Base-by-base conservation (phyloP, 2,329 filamentous ascomycete species). In the Ceratocystis eucalypticola region DNA sequence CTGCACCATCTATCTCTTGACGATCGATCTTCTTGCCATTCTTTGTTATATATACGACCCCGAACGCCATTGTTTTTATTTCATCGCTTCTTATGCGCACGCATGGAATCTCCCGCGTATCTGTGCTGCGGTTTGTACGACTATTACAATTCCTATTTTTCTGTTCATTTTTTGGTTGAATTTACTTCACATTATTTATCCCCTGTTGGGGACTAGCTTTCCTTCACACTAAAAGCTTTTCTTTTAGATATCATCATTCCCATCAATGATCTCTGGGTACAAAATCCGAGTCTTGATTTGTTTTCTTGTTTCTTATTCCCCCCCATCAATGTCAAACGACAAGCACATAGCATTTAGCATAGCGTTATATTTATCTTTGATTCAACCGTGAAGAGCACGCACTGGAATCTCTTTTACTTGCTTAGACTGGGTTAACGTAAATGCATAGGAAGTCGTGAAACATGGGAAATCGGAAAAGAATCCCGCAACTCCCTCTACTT, bases 141-240 rank as follows among this genome's bases (percentile, higher is more conserved):
- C 41, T 65, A 61, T 6, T 41, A 62, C n/a, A 33, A 33, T 64
- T 67, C 64, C 48, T 50, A 66, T 61, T 63, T 50, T 61, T 15
- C 15, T 65, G 20, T 69, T 69, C 59, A 68, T 25, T 65, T 66
- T 66, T 70, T 62, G 70, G 68, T 44, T 64, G 37, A 41, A 25
- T 41, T 25, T 62, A 37, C 46, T 33, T 65, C 37, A 57, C 25
- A 33, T 33, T 12, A 20, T 25, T 25, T 57, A 10, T 50, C 48
- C 48, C 12, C 48, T 50, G 20, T 50, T 22, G 22, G 53, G 41
- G 61, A 28, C 15, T 30, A 63, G 20, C 25, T 63, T 46, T 48
- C 20, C 10, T 44, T 12, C 22, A 33, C 12, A 28, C 53, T 30
- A 57, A 33, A 57, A 30, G 53, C 28, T 57, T 22, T 15, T 62